Evolutionary conservation across 208 protist species (phyloP), one percentile per base, ranked within the genome.

Genomic region (Crithidia acanthocephali): DNA sequence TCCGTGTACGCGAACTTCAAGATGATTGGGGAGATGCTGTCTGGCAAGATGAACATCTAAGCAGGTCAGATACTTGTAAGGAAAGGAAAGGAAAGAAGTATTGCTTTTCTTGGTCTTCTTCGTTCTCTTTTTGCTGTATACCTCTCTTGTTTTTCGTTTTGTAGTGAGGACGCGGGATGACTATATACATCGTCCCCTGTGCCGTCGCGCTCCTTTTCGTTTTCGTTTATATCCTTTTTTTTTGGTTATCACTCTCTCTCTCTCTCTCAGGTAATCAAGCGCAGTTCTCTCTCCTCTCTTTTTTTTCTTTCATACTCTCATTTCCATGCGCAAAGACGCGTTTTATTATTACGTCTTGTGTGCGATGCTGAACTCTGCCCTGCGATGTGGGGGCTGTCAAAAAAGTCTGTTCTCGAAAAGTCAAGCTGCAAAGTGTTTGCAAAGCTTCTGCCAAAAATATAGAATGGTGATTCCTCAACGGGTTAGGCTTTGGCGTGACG

Each of bases 1-100:
- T 87, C 86, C 6, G 62, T 84, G 11, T 44, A 55, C 30, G 71
- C 86, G 2, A 80, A 92, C 74, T 86, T 86, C 67, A 71, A 80
- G 48, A 84, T 92, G 72, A 58, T 85, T 20, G 64, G 73, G 50
- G 48, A 68, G 47, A 81, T 89, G 68, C 25, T 92, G 15, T 74
- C 60, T 35, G 81, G 81, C n/a, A 71, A 85, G 10, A 65, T 81
- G 51, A 72, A 52, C 28, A 74, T 87, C 28, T 90, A 86, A 45
- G 28, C n/a, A 45, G 52, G 28, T 44, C 37, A 44, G 7, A 44
- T 44, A 44, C 13, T 16, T 16, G 13, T 13, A 13, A 44, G 7
- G 37, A 44, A 7, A 22, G n/a, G 0, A 16, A 55, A 42, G 37
- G 22, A 11, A 40, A 58, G 0, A 23, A 32, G 8, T 42, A n/a